phyloP scores from a whole-genome alignment of 208 protist genomes.

The Sergeia podlipaevii region DNA sequence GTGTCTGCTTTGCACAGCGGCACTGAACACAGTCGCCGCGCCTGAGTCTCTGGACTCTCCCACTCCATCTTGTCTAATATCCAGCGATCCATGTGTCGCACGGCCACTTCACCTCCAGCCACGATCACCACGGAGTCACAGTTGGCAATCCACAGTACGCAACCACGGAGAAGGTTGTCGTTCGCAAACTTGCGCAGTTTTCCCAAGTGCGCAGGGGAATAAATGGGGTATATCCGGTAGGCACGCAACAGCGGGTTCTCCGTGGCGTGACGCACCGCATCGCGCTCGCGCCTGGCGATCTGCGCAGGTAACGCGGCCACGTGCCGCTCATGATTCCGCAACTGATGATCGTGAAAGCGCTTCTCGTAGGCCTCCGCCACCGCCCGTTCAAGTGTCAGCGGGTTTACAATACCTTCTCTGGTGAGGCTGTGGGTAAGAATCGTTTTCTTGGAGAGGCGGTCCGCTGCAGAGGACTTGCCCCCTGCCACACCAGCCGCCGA shows the following conservation, averaged over 20 bases:
- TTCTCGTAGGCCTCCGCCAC: conserved; percentile 73
- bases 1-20: conserved; percentile 43
- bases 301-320: conserved; percentile 70
- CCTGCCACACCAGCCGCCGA: neutral
- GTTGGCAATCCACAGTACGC: conserved; percentile 52
- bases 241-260: conserved; percentile 56
- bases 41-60: conserved; percentile 55
- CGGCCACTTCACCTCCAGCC: conserved; percentile 56
- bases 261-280: conserved; percentile 45
- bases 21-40: conserved; percentile 42
- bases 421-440: conserved; percentile 61
- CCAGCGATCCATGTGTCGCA: conserved; percentile 77
- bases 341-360: conserved; percentile 71
- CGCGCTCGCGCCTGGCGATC: conserved; percentile 56
- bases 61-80: conserved; percentile 75
- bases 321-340: conserved; percentile 77
- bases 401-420: conserved; percentile 63
- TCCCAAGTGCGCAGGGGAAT: conserved; percentile 44
- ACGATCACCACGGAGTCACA: conserved; percentile 72
- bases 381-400: conserved; percentile 50
- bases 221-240: conserved; percentile 73
- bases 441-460: conserved; percentile 60
- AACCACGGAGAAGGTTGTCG: conserved; percentile 68
- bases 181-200: conserved; percentile 80
- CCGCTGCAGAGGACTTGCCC: no score